phyloP scores from a whole-genome alignment of 805 yeast species.

The Candida rishiriensis region DNA sequence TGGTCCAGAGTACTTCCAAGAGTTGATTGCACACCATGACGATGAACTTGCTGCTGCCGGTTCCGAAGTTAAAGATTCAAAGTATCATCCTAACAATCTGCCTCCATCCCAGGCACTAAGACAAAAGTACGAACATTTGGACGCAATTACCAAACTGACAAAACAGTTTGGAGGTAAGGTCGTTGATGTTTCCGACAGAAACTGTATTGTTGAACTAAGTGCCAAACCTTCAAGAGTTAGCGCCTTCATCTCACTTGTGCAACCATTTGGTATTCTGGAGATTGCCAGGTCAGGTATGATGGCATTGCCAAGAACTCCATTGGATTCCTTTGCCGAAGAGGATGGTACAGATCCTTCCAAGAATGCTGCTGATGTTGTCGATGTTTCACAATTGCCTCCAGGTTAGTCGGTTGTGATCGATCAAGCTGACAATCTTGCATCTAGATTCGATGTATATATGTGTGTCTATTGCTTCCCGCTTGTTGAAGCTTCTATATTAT shows the following conservation, averaged over 20 bases:
- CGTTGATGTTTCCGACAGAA: conserved; percentile 88
- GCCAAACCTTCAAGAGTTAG: conserved; percentile 92
- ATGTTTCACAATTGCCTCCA: conserved; percentile 88
- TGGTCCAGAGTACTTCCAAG: conserved; percentile 98
- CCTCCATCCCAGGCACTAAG: conserved; percentile 90
- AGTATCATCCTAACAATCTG: conserved; percentile 83
- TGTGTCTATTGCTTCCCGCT: no score
- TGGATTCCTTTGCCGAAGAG: conserved; percentile 46
- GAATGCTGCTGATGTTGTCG: conserved; percentile 70
- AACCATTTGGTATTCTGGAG: conserved; percentile 95
- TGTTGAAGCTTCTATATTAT: no score
- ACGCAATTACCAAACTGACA: conserved; percentile 75
- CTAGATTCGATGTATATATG: no score
- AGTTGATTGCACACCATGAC: conserved; percentile 81
- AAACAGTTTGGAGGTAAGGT: conserved; percentile 89
- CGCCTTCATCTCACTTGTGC: conserved; percentile 80
- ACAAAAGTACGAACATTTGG: conserved; percentile 86
- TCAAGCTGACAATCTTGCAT: no score
- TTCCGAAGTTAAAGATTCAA: conserved; percentile 37
- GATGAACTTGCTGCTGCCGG: conserved; percentile 41
- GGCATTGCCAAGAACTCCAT: conserved; percentile 95
- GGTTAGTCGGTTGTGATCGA: conserved; percentile 60
- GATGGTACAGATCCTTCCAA: conserved; percentile 46
- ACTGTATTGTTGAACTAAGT: conserved; percentile 87
- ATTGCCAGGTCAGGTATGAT: conserved; percentile 98